Evolutionary conservation across 169 alveolate genomes (phyloP), one percentile per base, ranked within the genome.

Genomic region (Plasmodium falciparum): DNA sequence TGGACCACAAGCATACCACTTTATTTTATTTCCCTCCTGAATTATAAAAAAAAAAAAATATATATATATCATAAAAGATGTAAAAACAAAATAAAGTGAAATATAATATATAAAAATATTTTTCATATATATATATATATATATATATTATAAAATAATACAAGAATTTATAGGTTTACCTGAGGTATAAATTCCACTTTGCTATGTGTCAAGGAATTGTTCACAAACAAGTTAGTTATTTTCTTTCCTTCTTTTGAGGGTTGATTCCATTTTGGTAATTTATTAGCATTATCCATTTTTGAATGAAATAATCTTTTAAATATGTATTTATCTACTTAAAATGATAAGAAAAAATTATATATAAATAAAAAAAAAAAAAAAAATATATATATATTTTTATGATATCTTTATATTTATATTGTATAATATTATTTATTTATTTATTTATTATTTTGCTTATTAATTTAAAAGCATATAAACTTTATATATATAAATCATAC

Each of bases 1-100:
- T 24, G 99, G 99, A 1, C 99, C 99, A 88, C 99, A 97, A 91
- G 96, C 96, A 67, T 97, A 97, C 99, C 99, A 96, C 58, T 83
- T 95, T 54, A 96, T 96, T 78, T 92, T 73, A 67, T 95, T 90
- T 12, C 97, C 97, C 73, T 95, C 95, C 95, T 93, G 69, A 3
- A 50, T 39, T 17, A 17, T 26, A 26, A 1, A 72, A 54, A 52
- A 72, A 52, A 54, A 11, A 54, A 72, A 52, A 54, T 54, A 49
- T 0, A 33, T 12, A 26, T 1, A 1, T 26, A 26, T 26, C 39
- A 26, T 2, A 26, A 26, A 26, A 26, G 2, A 26, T 26, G 2
- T 26, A 26, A 66, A 66, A 29, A 66, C 3, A 70, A 70, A 52
- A 15, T 13, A 7, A 0, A 13, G 5, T 13, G 12, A 13, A 52